Evolutionary conservation across 106 monocot species (phyloP).

Genomic region (Dendrobium huoshanense): DNA sequence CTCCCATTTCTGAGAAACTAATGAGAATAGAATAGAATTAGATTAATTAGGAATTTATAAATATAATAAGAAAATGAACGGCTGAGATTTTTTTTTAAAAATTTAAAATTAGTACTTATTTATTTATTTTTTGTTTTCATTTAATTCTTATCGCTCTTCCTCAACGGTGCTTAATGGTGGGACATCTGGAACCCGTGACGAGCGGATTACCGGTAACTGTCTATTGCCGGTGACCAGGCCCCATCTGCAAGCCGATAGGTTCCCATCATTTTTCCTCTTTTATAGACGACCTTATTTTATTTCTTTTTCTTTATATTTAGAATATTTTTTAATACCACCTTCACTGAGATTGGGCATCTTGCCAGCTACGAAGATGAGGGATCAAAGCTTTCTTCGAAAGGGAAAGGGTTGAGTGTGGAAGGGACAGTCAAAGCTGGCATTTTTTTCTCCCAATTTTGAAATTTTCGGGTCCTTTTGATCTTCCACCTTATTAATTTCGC

Average conservation of each 20-base stretch:
- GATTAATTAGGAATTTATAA: too few relatives aligned
- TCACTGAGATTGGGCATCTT: slow-evolving; percentile 20
- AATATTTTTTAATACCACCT: not conserved
- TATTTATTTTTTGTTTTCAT: not conserved
- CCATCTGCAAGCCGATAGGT: not conserved
- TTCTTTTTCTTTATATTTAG: not conserved
- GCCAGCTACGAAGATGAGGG: slow-evolving; percentile 84
- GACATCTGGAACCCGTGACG: slow-evolving; percentile 1
- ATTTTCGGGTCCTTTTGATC: not conserved
- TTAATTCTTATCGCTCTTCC: not conserved
- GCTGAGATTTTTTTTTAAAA: too few relatives aligned
- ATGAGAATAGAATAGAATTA: too few relatives aligned
- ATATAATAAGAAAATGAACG: too few relatives aligned
- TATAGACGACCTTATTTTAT: not conserved
- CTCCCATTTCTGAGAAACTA: too few relatives aligned
- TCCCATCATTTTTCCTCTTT: not conserved
- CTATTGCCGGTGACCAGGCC: not conserved
- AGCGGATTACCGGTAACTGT: not conserved
- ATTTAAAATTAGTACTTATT: too few relatives aligned
- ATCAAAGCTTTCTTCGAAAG: slow-evolving; percentile 76
- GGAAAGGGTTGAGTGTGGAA: slow-evolving; percentile 47
- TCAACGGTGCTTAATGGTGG: not conserved
- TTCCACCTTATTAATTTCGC: slow-evolving; percentile 9
- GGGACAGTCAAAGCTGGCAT: slow-evolving; percentile 51
- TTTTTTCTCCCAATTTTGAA: slow-evolving; percentile 12